Percentiles rank a stretch among this genome's conserved stretches.
These are phyloP conservation scores for Mollisiaceae sp. DNA, from an alignment of 2,329 filamentous ascomycete genomes.

Conservation along the genomic window DNA sequence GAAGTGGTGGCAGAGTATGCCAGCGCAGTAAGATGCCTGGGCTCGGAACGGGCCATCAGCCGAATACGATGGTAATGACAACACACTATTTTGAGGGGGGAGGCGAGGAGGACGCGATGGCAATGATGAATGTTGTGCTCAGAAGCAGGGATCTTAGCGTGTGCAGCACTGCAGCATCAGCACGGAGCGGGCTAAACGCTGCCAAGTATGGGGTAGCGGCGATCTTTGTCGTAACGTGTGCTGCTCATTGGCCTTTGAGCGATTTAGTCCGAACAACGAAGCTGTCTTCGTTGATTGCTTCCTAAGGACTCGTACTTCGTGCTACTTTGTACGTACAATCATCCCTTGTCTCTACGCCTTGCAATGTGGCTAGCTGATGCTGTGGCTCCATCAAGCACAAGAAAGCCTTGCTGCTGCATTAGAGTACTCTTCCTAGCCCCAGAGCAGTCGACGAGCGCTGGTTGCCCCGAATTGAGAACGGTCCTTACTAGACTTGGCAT, in stretches of 20 bases:
- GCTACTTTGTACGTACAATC: not conserved
- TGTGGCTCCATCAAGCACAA: not conserved
- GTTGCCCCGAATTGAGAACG: not conserved
- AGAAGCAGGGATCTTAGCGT: conserved; percentile 13
- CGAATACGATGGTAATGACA: not conserved
- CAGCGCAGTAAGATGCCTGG: not conserved
- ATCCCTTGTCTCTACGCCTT: conserved; percentile 2
- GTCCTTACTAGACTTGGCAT: not conserved
- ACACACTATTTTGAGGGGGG: not conserved
- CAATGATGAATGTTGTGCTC: not conserved
- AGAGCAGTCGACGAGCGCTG: not conserved
- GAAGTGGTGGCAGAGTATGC: not conserved
- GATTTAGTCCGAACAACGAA: not conserved
- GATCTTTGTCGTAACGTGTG: conserved; percentile 13
- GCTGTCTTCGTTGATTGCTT: not conserved
- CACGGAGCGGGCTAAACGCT: conserved; percentile 13
- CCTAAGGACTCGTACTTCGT: too few relatives aligned
- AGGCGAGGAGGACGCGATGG: not conserved
- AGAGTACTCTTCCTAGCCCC: not conserved
- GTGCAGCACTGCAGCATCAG: not conserved
- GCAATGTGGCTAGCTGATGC: too few relatives aligned
- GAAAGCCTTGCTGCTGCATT: too few relatives aligned
- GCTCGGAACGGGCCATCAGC: not conserved
- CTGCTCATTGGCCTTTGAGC: conserved; percentile 1
- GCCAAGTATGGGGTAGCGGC: conserved; percentile 28